Evolutionary conservation across 2,329 filamentous ascomycete genomes (phyloP).

Genomic region (Trichophyton simii): DNA sequence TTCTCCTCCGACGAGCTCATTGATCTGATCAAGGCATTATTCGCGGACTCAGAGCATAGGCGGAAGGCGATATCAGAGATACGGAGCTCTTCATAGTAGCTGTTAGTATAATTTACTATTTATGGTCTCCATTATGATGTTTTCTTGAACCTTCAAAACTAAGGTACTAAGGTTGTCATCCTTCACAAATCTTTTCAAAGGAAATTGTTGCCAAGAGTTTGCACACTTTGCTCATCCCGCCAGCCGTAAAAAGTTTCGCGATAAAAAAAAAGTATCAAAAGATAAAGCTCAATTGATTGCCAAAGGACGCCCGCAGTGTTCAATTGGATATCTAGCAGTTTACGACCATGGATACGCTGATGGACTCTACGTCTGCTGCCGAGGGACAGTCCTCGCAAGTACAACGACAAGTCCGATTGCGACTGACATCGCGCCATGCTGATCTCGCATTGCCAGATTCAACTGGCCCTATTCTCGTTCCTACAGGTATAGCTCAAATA

Average conservation of each 20-base stretch:
- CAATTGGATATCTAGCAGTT: not conserved
- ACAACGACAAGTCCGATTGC: conserved; percentile 42
- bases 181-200: too few relatives aligned
- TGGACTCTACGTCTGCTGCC: conserved; percentile 13
- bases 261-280: not conserved
- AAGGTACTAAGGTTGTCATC: too few relatives aligned
- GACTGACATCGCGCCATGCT: conserved; percentile 41
- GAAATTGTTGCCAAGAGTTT: conserved; percentile 9
- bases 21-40: conserved; percentile 51
- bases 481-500: conserved; percentile 36
- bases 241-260: conserved; percentile 4
- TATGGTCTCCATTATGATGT: too few relatives aligned
- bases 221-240: conserved; percentile 23
- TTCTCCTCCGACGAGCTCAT: conserved; percentile 50
- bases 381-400: conserved; percentile 10
- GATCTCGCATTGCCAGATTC: conserved; percentile 44
- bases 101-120: not conserved
- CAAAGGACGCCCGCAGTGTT: not conserved
- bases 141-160: too few relatives aligned
- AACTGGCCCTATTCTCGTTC: conserved; percentile 45
- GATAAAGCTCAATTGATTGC: not conserved
- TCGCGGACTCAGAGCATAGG: conserved; percentile 49
- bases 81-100: conserved; percentile 21
- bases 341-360: conserved; percentile 3
- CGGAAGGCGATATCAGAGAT: conserved; percentile 48